A percentile compares a stretch with the other conserved stretches of the same genome.
phyloP scores from a whole-genome alignment of 2,329 filamentous ascomycete genomes.

The Hypocrella siamensis region DNA sequence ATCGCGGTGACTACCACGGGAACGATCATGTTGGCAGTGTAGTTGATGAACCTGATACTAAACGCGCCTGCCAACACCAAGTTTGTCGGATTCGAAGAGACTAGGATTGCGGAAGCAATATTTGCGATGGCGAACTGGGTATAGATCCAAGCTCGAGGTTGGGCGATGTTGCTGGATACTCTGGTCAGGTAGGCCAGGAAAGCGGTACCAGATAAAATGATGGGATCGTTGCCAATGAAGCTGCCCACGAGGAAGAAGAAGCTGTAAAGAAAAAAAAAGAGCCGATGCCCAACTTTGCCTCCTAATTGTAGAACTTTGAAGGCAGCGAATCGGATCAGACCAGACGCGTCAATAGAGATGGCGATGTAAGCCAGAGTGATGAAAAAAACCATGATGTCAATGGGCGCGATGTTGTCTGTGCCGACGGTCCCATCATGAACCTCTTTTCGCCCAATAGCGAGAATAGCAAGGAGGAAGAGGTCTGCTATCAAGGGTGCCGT shows the following conservation, averaged over 20 bases:
- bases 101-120: constrained; percentile 58
- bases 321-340: constrained; percentile 53
- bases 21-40: constrained; percentile 65
- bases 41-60: constrained; percentile 53
- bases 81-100: constrained; percentile 67
- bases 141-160: constrained; percentile 58
- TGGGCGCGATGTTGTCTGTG: constrained; percentile 47
- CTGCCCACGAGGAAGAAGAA: constrained; percentile 55
- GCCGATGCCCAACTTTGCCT: constrained; percentile 46
- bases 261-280: constrained; percentile 58
- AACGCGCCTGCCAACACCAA: constrained; percentile 61
- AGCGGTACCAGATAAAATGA: constrained; percentile 58
- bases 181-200: constrained; percentile 66
- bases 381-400: constrained; percentile 65
- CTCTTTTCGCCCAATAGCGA: constrained; percentile 50
- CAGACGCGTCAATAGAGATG: constrained; percentile 62
- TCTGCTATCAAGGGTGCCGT: constrained; percentile 57
- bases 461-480: constrained; percentile 54
- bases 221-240: constrained; percentile 61
- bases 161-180: constrained; percentile 55
- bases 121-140: constrained; percentile 59
- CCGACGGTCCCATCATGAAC: constrained; percentile 55
- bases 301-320: constrained; percentile 55
- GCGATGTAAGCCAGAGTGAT: constrained; percentile 61
- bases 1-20: constrained; percentile 54